A percentile compares a stretch with the other conserved stretches of the same genome.
These are phyloP conservation scores for Myriangium duriaei DNA, from an alignment of 2,329 filamentous ascomycete species.

Conservation along the genomic window DNA sequence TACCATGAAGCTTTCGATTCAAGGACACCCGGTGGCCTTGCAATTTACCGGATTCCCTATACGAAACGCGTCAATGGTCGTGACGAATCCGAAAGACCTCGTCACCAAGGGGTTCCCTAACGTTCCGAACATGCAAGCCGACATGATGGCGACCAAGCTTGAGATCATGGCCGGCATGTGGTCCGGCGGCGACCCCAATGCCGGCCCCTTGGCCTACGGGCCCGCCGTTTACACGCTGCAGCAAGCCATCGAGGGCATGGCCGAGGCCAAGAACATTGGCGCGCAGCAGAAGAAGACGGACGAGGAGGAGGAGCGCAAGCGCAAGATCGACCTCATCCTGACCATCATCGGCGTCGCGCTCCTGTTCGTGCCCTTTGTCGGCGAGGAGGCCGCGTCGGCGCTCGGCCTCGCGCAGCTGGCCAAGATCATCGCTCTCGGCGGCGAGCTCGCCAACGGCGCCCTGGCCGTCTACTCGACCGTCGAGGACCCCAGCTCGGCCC, in stretches of 20 bases:
- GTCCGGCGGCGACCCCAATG: constrained; percentile 5
- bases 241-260: constrained; percentile 11
- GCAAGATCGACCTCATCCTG: constrained; percentile 11
- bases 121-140: constrained; percentile 7
- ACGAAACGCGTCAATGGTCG: constrained; percentile 2
- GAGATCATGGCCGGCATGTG: constrained; percentile 8
- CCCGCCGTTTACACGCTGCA: constrained; percentile 11
- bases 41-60: constrained; percentile 7
- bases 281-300: constrained; percentile 9
- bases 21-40: too few species aligned
- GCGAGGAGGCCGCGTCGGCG: constrained; percentile 9
- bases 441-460: constrained; percentile 10
- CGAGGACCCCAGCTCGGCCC: constrained; percentile 8
- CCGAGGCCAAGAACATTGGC: constrained; percentile 9
- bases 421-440: constrained; percentile 8
- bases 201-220: constrained; percentile 9
- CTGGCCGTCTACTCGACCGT: constrained; percentile 12
- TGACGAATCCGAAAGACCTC: constrained; percentile 9
- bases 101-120: constrained; percentile 9
- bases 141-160: constrained; percentile 9
- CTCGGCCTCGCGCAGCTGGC: constrained; percentile 6
- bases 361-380: constrained; percentile 11
- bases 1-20: neutral
- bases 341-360: constrained; percentile 12
- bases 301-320: constrained; percentile 7